Evolutionary conservation across 129 eudicot species (phyloP).

Genomic region (Artemisia annua): DNA sequence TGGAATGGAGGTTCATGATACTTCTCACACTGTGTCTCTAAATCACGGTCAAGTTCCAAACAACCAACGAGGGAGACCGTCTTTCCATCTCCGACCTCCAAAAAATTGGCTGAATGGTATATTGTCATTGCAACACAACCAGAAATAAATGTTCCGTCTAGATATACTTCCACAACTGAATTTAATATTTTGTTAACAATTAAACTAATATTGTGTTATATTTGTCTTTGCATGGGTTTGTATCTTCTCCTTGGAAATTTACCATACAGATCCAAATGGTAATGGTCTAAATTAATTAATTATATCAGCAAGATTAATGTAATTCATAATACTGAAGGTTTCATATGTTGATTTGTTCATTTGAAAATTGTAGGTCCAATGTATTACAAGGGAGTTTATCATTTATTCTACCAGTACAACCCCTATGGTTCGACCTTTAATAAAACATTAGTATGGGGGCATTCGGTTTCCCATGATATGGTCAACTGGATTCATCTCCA

Average conservation of each 20-base stretch:
- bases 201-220: conserved; percentile 14
- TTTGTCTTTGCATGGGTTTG: conserved; percentile 35
- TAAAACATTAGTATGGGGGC: conserved; percentile 34
- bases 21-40: background rate
- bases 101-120: conserved; percentile 36
- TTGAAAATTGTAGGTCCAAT: conserved; percentile 22
- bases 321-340: background rate
- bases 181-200: background rate
- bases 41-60: conserved; percentile 3
- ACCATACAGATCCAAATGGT: conserved; percentile 35
- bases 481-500: conserved; percentile 42
- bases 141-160: background rate
- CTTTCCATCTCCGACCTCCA: conserved; percentile 37
- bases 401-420: conserved; percentile 38
- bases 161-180: background rate
- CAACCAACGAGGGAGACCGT: conserved; percentile 30
- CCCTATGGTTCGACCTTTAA: conserved; percentile 32
- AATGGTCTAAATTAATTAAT: conserved; percentile 3
- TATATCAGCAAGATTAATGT: background rate
- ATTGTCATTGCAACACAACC: background rate
- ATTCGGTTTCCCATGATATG: conserved; percentile 34
- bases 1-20: conserved; percentile 17
- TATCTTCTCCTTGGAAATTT: conserved; percentile 7
- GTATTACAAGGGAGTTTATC: conserved; percentile 43
- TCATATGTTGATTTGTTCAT: background rate